Percentiles rank a stretch among this genome's conserved stretches.
Evolutionary conservation across 805 yeast genomes (phyloP).

Genomic region (Metschnikowia arizonensis): DNA sequence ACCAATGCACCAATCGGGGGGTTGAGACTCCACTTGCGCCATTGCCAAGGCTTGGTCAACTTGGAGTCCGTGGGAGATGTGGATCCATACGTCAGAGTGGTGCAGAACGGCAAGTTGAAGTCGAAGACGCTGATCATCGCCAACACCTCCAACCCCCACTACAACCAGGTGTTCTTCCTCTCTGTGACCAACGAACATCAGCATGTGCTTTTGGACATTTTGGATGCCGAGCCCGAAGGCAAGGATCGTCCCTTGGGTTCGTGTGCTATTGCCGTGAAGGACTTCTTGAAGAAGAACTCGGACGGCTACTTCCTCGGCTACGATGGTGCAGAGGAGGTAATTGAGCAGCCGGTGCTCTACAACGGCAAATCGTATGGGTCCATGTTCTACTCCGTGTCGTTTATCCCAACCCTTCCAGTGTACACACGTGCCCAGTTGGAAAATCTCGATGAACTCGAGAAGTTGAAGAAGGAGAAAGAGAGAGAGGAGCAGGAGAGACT

Average conservation of each 20-base stretch:
- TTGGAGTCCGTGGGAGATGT: constrained; percentile 67
- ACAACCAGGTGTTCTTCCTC: constrained; percentile 53
- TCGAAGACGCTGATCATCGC: constrained; percentile 54
- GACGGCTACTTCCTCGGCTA: constrained; percentile 46
- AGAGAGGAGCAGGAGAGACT: constrained; percentile 41
- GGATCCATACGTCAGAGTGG: constrained; percentile 67
- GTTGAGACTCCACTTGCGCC: constrained; percentile 53
- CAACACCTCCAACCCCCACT: constrained; percentile 53
- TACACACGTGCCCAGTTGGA: constrained; percentile 54
- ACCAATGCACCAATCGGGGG: constrained; percentile 65
- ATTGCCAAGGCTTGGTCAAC: constrained; percentile 49
- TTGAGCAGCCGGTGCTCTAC: constrained; percentile 42
- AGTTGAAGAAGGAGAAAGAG: constrained; percentile 30
- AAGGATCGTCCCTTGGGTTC: constrained; percentile 65
- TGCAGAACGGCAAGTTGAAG: constrained; percentile 53
- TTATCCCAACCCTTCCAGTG: constrained; percentile 62
- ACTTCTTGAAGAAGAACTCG: constrained; percentile 45
- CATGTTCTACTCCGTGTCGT: constrained; percentile 53
- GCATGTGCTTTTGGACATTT: constrained; percentile 51
- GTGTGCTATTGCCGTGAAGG: constrained; percentile 46
- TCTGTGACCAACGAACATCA: constrained; percentile 62
- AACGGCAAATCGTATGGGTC: constrained; percentile 43
- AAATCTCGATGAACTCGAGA: constrained; percentile 42
- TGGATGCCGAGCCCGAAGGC: constrained; percentile 63
- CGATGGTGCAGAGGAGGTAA: constrained; percentile 48